Evolutionary conservation across 2,329 filamentous ascomycete genomes (phyloP), one percentile per base, ranked within the genome.

Genomic region (Neonectria neomacrospora): DNA sequence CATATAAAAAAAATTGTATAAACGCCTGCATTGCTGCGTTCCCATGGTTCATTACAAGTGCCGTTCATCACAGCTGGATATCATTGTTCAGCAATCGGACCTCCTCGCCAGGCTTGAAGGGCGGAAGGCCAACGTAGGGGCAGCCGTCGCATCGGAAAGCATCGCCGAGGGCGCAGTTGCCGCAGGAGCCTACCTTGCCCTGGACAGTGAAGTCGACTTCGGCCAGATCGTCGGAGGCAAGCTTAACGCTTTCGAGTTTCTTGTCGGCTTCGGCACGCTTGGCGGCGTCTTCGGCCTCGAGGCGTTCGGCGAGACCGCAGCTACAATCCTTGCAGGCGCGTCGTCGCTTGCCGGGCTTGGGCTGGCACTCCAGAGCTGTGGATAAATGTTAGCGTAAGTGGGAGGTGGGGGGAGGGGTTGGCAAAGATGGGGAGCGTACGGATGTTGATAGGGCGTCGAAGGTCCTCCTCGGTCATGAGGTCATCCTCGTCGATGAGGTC

Each of bases 181-280:
- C 93, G 78, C 96, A 99, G 18, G 92, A 96, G 58, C 96, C 95
- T 6, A 95, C 92, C 82, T 97, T 98, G 71, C 96, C 96, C 79
- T 97, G 87, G n/a, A 98, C 93, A 1, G 96, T 99, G 76, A 99
- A 98, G 79, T 99, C 96, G 9, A 98, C 86, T 79, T 98, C 95
- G 54, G 77, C 75, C 50, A 99, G 81, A 76, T 99, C 96, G 72
- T 93, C 90, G 1, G 88, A 83, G 53, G 86, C 88, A 54, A 97
- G 84, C 79, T 91, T 92, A 66, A 93, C 82, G 20, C 88, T 84
- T 53, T 86, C 87, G 50, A 97, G 85, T 77, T 91, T 91, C 57
- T 76, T 76, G 60, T 81, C 77, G 62, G 93, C 83, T n/a, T 89
- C 84, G 74, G 89, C 87, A 51, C 93, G 84, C 60, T 93, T 86